Percentiles rank a stretch among this genome's conserved stretches.
Conservation (phyloP, 2,329 filamentous ascomycete species). For the Amauroascus niger region DNA sequence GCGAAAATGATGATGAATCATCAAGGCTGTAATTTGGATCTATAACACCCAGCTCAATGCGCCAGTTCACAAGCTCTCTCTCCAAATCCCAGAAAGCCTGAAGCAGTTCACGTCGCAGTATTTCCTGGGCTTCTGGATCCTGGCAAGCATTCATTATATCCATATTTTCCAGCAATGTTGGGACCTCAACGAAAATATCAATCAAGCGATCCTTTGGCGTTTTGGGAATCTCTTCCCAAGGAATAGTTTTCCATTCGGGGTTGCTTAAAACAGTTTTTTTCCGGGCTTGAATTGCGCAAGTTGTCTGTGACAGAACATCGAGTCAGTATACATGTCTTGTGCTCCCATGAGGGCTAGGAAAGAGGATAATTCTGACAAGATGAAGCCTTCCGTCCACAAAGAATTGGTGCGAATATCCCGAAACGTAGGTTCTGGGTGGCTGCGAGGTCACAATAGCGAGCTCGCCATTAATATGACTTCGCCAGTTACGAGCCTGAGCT, state of each 20-base stretch:
- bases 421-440: conserved; percentile 6
- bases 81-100: background rate
- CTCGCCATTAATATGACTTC: conserved; percentile 8
- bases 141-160: conserved; percentile 18
- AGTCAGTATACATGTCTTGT: background rate
- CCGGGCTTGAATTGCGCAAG: conserved; percentile 15
- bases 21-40: conserved; percentile 1
- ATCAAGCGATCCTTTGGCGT: conserved; percentile 28
- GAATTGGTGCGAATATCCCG: conserved; percentile 6
- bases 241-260: conserved; percentile 29
- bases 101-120: background rate
- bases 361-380: conserved; percentile 5
- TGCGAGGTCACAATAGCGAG: conserved; percentile 10
- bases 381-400: conserved; percentile 12
- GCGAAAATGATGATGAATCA: background rate
- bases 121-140: background rate
- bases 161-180: conserved; percentile 25
- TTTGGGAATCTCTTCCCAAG: conserved; percentile 27
- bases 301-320: conserved; percentile 4
- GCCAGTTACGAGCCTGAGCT: conserved; percentile 12
- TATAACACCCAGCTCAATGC: background rate
- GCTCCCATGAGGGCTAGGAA: background rate
- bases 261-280: conserved; percentile 25
- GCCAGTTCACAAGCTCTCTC: background rate
- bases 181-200: conserved; percentile 27